phyloP scores from a whole-genome alignment of 2,329 filamentous ascomycete genomes.

The Mycogone perniciosa region DNA sequence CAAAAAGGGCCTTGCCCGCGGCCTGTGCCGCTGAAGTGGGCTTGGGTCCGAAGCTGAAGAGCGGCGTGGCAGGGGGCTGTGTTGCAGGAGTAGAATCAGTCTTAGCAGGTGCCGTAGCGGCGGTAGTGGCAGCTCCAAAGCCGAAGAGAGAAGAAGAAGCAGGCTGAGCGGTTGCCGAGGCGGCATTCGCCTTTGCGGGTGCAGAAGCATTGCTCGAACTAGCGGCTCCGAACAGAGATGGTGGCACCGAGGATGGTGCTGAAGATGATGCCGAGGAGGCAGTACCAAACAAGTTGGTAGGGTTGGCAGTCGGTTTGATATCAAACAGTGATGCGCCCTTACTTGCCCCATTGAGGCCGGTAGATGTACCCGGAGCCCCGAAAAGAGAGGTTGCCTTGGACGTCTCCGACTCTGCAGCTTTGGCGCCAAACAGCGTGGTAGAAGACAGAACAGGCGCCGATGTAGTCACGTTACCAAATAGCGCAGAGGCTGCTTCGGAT shows the following conservation, averaged over 20 bases:
- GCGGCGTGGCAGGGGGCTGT: conserved; percentile 20
- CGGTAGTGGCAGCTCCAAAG: conserved; percentile 12
- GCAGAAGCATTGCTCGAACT: conserved; percentile 1
- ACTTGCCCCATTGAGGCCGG: not conserved
- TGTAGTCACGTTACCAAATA: conserved; percentile 34
- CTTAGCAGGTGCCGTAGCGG: conserved; percentile 9
- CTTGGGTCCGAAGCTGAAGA: conserved; percentile 31
- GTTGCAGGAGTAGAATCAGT: conserved; percentile 17
- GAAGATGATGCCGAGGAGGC: conserved; percentile 1
- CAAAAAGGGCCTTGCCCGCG: conserved; percentile 33
- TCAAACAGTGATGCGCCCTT: conserved; percentile 13
- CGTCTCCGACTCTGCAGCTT: conserved; percentile 22
- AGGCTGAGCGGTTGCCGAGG: conserved; percentile 16
- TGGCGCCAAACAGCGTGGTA: conserved; percentile 30
- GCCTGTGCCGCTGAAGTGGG: conserved; percentile 23
- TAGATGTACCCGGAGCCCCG: conserved; percentile 2
- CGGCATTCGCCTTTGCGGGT: conserved; percentile 9
- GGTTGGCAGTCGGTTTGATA: not conserved
- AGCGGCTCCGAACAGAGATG: conserved; percentile 28
- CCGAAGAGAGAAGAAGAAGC: conserved; percentile 24
- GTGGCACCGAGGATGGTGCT: conserved; percentile 9
- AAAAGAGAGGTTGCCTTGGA: conserved; percentile 15
- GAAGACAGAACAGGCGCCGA: conserved; percentile 16
- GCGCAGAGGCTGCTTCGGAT: conserved; percentile 25
- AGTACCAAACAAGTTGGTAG: conserved; percentile 14